These are phyloP conservation scores for Nadsonia fulvescens DNA, from an alignment of 805 yeast species.

Conservation along the genomic window DNA sequence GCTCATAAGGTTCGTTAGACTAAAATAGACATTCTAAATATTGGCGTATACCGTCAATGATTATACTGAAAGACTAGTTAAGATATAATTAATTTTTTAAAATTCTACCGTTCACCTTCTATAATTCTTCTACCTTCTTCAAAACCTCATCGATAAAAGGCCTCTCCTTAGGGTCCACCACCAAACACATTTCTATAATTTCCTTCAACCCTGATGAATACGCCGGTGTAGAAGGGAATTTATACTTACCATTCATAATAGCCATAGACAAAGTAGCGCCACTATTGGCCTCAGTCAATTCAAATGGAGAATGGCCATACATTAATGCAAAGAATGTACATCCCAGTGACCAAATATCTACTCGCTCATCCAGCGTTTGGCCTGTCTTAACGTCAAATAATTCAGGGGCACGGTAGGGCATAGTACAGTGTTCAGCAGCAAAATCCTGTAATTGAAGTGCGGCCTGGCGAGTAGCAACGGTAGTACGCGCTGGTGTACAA, in stretches of 20 bases:
- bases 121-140: too few relatives aligned
- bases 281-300: slow-evolving; percentile 55
- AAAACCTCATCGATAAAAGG: slow-evolving; percentile 34
- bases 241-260: slow-evolving; percentile 46
- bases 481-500: slow-evolving; percentile 42
- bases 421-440: slow-evolving; percentile 70
- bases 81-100: too few relatives aligned
- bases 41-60: too few relatives aligned
- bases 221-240: slow-evolving; percentile 32
- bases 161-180: slow-evolving; percentile 39
- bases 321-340: slow-evolving; percentile 63
- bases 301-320: slow-evolving; percentile 75
- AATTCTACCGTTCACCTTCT: too few relatives aligned
- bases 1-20: too few relatives aligned
- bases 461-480: slow-evolving; percentile 40
- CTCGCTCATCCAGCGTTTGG: slow-evolving; percentile 45
- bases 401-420: slow-evolving; percentile 85
- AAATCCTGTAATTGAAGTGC: slow-evolving; percentile 64
- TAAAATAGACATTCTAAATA: too few relatives aligned
- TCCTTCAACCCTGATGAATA: slow-evolving; percentile 40
- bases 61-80: too few relatives aligned
- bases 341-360: slow-evolving; percentile 87
- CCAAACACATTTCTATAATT: slow-evolving; percentile 42
- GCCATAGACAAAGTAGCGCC: slow-evolving; percentile 75
- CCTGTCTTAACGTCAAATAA: slow-evolving; percentile 59